A percentile compares a stretch with the other conserved stretches of the same genome.
Evolutionary conservation across 257 asterid genomes (phyloP).

Genomic region (Capsicum pubescens): DNA sequence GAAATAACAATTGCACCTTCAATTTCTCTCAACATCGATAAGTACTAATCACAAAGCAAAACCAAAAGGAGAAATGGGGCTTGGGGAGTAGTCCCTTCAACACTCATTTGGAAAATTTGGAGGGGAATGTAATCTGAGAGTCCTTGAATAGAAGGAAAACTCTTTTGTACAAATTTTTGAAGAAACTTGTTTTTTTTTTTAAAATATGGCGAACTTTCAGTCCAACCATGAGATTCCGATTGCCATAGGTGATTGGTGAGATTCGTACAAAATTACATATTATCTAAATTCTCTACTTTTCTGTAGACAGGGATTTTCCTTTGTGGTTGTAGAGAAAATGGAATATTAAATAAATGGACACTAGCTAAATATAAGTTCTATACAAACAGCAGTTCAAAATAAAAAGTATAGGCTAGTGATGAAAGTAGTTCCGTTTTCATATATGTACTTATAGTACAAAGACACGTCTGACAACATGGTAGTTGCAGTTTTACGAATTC

Average conservation of each 20-base stretch:
- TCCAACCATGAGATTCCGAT: too few relatives aligned
- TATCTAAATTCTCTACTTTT: constrained; percentile 5
- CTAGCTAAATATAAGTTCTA: constrained; percentile 2
- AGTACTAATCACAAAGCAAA: too few relatives aligned
- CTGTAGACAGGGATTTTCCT: background rate
- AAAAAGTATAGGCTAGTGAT: background rate
- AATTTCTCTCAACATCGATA: background rate
- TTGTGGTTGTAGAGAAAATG: background rate
- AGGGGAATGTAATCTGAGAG: too few relatives aligned
- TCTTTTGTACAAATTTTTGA: too few relatives aligned
- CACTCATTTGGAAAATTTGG: too few relatives aligned
- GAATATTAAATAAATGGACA: background rate
- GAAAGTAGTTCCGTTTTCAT: background rate
- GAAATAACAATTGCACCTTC: background rate
- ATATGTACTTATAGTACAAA: background rate
- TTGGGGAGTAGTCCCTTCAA: too few relatives aligned
- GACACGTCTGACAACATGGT: background rate
- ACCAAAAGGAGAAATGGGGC: too few relatives aligned
- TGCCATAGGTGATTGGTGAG: background rate
- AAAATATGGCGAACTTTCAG: too few relatives aligned
- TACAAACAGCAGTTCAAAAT: background rate
- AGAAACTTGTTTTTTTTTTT: too few relatives aligned
- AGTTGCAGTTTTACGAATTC: background rate
- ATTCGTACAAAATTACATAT: background rate
- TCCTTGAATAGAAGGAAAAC: too few relatives aligned